These are phyloP conservation scores for Metschnikowia reukaufii DNA, from an alignment of 805 yeast species.

Conservation along the genomic window DNA sequence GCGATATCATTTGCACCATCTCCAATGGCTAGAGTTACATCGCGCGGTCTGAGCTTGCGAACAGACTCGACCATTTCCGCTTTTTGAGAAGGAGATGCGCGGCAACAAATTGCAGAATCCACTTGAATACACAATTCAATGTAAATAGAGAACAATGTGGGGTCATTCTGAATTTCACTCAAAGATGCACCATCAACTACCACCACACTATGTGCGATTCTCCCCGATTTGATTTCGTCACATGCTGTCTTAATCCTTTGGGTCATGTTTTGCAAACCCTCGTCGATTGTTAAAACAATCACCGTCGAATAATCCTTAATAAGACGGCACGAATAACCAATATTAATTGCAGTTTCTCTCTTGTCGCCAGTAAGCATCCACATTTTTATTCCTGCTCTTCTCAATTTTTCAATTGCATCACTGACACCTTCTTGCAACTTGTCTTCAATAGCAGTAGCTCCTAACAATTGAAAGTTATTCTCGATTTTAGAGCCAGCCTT, in stretches of 20 bases:
- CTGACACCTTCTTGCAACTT: slow-evolving; percentile 97
- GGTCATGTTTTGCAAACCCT: slow-evolving; percentile 54
- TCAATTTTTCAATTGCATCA: slow-evolving; percentile 85
- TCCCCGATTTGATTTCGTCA: slow-evolving; percentile 67
- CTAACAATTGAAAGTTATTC: slow-evolving; percentile 63
- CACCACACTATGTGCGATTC: slow-evolving; percentile 90
- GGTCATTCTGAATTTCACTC: slow-evolving; percentile 67
- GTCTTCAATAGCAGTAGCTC: slow-evolving; percentile 97
- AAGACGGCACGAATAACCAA: slow-evolving; percentile 90
- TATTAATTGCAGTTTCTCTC: slow-evolving; percentile 95
- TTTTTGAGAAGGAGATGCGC: slow-evolving; percentile 97
- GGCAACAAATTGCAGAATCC: slow-evolving; percentile 90
- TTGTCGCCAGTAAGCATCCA: slow-evolving; percentile 99
- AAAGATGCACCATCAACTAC: slow-evolving; percentile 95
- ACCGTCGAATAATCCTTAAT: slow-evolving; percentile 93
- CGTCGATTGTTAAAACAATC: slow-evolving; percentile 57
- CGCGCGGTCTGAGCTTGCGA: slow-evolving; percentile 60
- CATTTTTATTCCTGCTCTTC: slow-evolving; percentile 89
- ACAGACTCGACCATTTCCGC: slow-evolving; percentile 84
- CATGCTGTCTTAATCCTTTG: slow-evolving; percentile 74
- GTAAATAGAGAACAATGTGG: slow-evolving; percentile 69
- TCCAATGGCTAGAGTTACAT: slow-evolving; percentile 93
- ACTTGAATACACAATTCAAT: slow-evolving; percentile 82
- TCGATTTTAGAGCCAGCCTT: slow-evolving; percentile 74
- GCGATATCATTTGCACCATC: slow-evolving; percentile 99